Conservation (phyloP, 352 stramenopile genomes). For the Phytopythium litorale region DNA sequence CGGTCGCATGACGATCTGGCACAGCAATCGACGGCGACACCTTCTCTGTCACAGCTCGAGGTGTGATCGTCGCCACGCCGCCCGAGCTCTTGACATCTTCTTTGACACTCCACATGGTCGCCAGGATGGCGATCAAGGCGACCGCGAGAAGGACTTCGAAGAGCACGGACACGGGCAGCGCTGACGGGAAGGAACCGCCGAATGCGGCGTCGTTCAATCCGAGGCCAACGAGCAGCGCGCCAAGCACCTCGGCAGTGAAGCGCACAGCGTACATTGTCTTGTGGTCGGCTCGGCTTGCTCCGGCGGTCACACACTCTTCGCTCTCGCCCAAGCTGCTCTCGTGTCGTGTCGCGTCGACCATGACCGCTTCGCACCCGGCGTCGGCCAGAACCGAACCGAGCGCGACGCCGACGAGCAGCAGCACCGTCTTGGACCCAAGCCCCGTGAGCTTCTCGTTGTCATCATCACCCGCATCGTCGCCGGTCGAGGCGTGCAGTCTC, state of each 20-base stretch:
- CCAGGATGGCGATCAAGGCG: conserved; percentile 24
- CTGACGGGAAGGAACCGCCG: conserved; percentile 41
- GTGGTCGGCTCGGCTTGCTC: conserved; percentile 24
- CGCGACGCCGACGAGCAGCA: conserved; percentile 43
- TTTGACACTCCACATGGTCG: conserved; percentile 36
- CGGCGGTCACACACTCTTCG: background rate
- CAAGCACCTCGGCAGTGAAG: conserved; percentile 48
- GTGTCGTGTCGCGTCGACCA: conserved; percentile 73
- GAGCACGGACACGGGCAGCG: conserved; percentile 35
- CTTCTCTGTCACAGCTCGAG: conserved; percentile 6
- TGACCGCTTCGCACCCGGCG: conserved; percentile 67
- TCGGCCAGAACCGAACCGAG: conserved; percentile 65
- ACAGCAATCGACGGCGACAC: conserved; percentile 5
- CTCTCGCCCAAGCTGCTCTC: conserved; percentile 26
- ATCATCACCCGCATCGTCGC: conserved; percentile 2
- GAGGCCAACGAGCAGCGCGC: conserved; percentile 47
- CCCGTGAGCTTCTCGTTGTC: background rate
- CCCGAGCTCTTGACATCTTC: conserved; percentile 13
- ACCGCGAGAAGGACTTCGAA: conserved; percentile 32
- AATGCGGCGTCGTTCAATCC: conserved; percentile 61
- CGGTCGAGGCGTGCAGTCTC: conserved; percentile 10
- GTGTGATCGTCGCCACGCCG: background rate
- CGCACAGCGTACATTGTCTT: conserved; percentile 62
- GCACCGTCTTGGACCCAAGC: conserved; percentile 20
- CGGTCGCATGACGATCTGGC: background rate